Percentiles rank a stretch among this genome's conserved stretches.
Conservation (phyloP, 495 filamentous ascomycete species). For the Astrocystis sublimbata region DNA sequence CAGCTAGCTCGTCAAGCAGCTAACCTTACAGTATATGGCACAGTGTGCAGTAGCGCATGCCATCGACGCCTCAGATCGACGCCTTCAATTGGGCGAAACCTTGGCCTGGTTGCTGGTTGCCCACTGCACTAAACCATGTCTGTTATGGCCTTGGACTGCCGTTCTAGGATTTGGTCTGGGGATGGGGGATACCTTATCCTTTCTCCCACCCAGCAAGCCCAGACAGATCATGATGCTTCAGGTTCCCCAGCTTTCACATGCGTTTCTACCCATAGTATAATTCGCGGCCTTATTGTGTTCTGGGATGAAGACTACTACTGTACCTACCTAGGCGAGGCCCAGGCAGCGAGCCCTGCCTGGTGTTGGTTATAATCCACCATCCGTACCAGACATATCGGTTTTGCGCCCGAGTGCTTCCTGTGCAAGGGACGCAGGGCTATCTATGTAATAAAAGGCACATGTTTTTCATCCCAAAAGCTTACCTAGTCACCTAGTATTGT, state of each 20-base stretch:
- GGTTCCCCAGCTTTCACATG: constrained; percentile 9
- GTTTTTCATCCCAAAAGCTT: too few relatives aligned
- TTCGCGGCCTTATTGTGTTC: neutral
- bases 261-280: neutral
- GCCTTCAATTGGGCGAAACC: too few relatives aligned
- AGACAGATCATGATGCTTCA: neutral
- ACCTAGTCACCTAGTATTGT: too few relatives aligned
- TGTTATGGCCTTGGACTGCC: neutral
- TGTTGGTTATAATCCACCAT: too few relatives aligned
- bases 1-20: too few relatives aligned
- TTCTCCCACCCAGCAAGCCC: neutral
- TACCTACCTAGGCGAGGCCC: neutral
- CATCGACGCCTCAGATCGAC: neutral
- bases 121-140: neutral
- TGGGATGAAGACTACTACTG: neutral
- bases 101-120: neutral
- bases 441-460: too few relatives aligned
- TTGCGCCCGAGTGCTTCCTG: too few relatives aligned
- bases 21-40: neutral
- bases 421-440: too few relatives aligned
- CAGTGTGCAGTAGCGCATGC: constrained; percentile 10
- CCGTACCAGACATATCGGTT: too few relatives aligned
- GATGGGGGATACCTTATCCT: constrained; percentile 3
- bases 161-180: constrained; percentile 10
- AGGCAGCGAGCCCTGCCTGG: too few relatives aligned